Evolutionary conservation across 2,329 filamentous ascomycete species (phyloP), one percentile per base, ranked within the genome.

Genomic region (Penicillium rolfsii): DNA sequence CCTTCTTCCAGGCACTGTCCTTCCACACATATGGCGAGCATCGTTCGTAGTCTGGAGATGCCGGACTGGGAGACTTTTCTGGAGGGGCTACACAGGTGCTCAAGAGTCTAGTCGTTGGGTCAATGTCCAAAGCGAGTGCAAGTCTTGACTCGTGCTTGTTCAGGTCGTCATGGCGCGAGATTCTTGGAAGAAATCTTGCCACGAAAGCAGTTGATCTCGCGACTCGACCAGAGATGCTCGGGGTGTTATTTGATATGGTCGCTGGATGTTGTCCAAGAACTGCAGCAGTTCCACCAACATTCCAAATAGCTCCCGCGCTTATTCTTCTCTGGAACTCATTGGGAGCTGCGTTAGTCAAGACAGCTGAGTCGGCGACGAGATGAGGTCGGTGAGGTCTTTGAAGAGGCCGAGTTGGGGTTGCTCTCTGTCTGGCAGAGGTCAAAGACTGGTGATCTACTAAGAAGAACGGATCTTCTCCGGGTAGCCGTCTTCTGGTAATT

Each of bases 91-190:
- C 58, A 56, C 68, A 73, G 56, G 86, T 87, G 43, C 84, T 83
- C 33, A 97, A 81, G 14, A 96, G 80, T 63, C 86, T 86, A 28
- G 84, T 82, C 33, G 85, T 81, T 49, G 86, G 87, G 71, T 96
- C 88, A 62, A 98, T 83, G n/a, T 91, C 85, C 55, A 98, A 82
- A 2, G 95, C 95, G 16, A 89, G 80, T 8, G 93, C 93, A 58
- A 99, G 78, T 30, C 92, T 87, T 43, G 85, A 84, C 69, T 90
- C 86, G 71, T 96, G 90, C 55, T 85, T 87, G 59, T 89, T 85
- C 12, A 83, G 78, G 43, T 91, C 86, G 40, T 90, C 86, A 40
- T 85, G 82, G 1, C 80, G 76, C 38, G 81, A 80, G 24, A 74
- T 72, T 55, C 76, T 78, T 41, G 81, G 78, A 36, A 85, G 73